Conservation (phyloP, 1,284 basidiomycete species). For the Cyathus olla region DNA sequence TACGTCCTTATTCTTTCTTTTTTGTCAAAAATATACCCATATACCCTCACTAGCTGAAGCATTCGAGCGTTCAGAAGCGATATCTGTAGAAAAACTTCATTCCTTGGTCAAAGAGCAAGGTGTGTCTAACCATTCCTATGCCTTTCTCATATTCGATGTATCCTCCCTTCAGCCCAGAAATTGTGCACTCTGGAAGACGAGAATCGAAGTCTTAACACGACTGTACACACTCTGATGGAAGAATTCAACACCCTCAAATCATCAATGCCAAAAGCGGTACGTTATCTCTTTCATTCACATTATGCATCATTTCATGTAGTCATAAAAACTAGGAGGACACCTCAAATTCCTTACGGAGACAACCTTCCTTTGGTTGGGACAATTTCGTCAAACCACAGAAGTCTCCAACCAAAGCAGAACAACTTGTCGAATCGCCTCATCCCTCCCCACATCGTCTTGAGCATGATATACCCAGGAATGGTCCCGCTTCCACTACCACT, state of each 20-base stretch:
- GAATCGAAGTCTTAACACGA: conserved; percentile 74
- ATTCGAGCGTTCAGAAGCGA: conserved; percentile 67
- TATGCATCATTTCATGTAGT: conserved; percentile 1
- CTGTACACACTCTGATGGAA: conserved; percentile 71
- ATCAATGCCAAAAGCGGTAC: conserved; percentile 35
- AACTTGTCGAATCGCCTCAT: conserved; percentile 75
- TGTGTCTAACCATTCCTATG: conserved; percentile 36
- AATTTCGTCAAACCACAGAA: conserved; percentile 76
- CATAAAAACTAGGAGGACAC: conserved; percentile 55
- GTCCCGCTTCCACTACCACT: conserved; percentile 44
- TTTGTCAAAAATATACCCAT: conserved; percentile 14
- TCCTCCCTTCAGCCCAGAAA: conserved; percentile 65
- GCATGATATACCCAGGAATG: conserved; percentile 60
- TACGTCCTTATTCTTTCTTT: conserved; percentile 52
- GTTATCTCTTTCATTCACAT: background rate
- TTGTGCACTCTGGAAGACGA: conserved; percentile 81
- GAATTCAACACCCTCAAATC: conserved; percentile 66
- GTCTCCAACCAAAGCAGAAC: conserved; percentile 83
- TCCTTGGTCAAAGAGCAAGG: conserved; percentile 83
- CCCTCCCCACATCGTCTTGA: conserved; percentile 81
- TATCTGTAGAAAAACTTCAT: conserved; percentile 77
- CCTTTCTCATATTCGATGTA: background rate
- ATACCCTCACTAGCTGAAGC: conserved; percentile 64
- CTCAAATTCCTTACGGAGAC: conserved; percentile 65
- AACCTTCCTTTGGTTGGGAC: conserved; percentile 87